Percentiles rank a stretch among this genome's conserved stretches.
These are phyloP conservation scores for Phytophthora agathidicida DNA, from an alignment of 352 stramenopile species.

Conservation along the genomic window DNA sequence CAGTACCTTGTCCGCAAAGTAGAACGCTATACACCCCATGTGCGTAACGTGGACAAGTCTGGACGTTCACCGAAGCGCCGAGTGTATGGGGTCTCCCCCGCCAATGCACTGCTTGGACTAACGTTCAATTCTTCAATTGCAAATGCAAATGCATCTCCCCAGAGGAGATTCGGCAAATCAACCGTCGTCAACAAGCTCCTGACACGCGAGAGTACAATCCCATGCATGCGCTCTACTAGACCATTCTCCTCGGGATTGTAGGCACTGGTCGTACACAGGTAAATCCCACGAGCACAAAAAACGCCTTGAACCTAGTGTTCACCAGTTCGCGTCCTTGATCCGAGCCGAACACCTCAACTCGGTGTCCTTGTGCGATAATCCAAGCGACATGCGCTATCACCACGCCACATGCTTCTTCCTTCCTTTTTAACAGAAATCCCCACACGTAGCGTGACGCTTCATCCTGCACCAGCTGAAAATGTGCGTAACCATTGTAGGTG, in stretches of 20 bases:
- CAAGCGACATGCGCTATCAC: constrained; percentile 6
- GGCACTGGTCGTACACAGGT: constrained; percentile 1
- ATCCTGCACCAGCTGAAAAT: constrained; percentile 16
- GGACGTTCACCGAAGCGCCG: constrained; percentile 2
- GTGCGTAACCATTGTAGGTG: constrained; percentile 6
- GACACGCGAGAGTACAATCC: background rate
- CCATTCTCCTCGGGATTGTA: constrained; percentile 14
- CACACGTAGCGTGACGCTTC: constrained; percentile 5
- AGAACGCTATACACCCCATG: no score
- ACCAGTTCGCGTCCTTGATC: constrained; percentile 12
- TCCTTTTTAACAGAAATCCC: constrained; percentile 7
- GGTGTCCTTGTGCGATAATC: constrained; percentile 5
- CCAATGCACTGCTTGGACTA: constrained; percentile 3
- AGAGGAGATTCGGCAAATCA: background rate
- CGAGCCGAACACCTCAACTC: constrained; percentile 7
- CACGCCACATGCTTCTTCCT: constrained; percentile 3
- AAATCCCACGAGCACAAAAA: constrained; percentile 2
- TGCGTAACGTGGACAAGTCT: constrained; percentile 3
- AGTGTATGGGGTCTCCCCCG: constrained; percentile 6
- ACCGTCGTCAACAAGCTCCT: background rate
- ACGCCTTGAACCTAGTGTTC: background rate
- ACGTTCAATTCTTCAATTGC: constrained; percentile 1
- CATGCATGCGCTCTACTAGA: constrained; percentile 6
- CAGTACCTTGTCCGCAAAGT: constrained; percentile 9
- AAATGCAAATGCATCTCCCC: constrained; percentile 7